These are phyloP conservation scores for Hypoxylon sp. DNA, from an alignment of 2,329 filamentous ascomycete genomes.

Conservation along the genomic window DNA sequence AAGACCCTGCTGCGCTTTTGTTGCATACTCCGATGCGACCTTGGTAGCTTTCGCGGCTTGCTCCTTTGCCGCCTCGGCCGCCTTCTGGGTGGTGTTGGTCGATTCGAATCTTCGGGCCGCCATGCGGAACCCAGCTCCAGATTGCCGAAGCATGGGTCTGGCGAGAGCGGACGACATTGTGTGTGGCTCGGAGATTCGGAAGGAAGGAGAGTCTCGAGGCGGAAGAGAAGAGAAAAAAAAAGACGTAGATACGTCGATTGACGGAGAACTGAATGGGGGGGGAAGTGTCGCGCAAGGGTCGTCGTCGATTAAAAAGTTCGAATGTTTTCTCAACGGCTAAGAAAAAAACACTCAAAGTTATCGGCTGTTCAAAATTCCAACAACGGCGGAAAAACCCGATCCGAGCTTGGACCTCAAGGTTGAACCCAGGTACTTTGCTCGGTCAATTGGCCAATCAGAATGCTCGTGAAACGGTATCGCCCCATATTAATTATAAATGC, in stretches of 20 bases:
- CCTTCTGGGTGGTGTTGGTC: conserved; percentile 65
- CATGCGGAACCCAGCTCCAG: conserved; percentile 59
- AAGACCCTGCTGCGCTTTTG: conserved; percentile 85
- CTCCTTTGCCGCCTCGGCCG: conserved; percentile 59
- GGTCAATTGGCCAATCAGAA: conserved; percentile 46
- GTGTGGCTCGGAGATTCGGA: conserved; percentile 31
- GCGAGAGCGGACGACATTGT: conserved; percentile 53
- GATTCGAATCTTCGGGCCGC: conserved; percentile 73
- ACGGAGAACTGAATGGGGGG: conserved; percentile 42
- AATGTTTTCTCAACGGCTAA: conserved; percentile 47
- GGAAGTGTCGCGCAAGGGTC: conserved; percentile 44
- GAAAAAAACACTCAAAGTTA: conserved; percentile 62
- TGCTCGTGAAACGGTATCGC: background rate
- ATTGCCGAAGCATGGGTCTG: conserved; percentile 55
- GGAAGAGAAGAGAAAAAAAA: conserved; percentile 26
- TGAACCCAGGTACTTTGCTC: conserved; percentile 12
- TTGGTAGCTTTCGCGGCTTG: conserved; percentile 61
- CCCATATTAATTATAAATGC: conserved; percentile 20
- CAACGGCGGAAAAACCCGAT: conserved; percentile 54
- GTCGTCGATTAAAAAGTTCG: conserved; percentile 42
- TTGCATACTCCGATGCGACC: conserved; percentile 62
- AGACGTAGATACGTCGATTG: conserved; percentile 23
- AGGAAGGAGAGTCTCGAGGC: conserved; percentile 12
- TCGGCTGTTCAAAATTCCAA: conserved; percentile 49
- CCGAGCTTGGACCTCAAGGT: conserved; percentile 46